phyloP scores from a whole-genome alignment of 1,284 basidiomycete genomes.

The Marasmius tenuissimus region DNA sequence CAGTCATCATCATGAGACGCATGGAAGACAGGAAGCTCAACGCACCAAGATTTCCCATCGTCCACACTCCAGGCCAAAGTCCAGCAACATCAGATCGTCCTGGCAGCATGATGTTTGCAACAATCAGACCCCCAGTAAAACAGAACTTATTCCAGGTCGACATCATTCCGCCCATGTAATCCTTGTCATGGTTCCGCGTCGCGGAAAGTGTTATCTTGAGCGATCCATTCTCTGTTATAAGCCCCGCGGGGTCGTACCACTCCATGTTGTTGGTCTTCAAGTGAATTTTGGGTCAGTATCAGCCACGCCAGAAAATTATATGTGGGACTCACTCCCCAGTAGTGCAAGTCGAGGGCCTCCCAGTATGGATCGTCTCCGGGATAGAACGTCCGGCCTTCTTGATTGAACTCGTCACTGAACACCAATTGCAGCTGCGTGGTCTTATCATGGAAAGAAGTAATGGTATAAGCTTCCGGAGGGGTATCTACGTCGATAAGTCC shows the following conservation, averaged over 20 bases:
- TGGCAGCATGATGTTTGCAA: constrained; percentile 26
- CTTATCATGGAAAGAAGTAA: constrained; percentile 54
- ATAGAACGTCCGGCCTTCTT: constrained; percentile 18
- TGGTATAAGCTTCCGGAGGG: constrained; percentile 60
- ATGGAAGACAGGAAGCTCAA: constrained; percentile 38
- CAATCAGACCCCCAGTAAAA: constrained; percentile 49
- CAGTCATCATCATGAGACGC: neutral
- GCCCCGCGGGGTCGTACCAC: constrained; percentile 18
- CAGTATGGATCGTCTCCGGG: constrained; percentile 13
- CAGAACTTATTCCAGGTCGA: constrained; percentile 51
- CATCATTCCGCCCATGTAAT: constrained; percentile 12
- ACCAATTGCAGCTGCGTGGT: constrained; percentile 44
- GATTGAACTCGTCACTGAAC: constrained; percentile 36
- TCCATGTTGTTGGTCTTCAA: constrained; percentile 11
- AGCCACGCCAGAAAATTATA: neutral
- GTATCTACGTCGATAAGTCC: constrained; percentile 80
- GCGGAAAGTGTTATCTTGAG: constrained; percentile 9
- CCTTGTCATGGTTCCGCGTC: constrained; percentile 5
- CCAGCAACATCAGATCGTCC: constrained; percentile 8
- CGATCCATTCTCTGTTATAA: constrained; percentile 12
- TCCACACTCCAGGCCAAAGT: constrained; percentile 51
- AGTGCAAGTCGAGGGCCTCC: constrained; percentile 8
- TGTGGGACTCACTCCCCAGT: constrained; percentile 1
- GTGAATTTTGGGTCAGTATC: neutral
- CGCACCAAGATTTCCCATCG: constrained; percentile 74